A percentile compares a stretch with the other conserved stretches of the same genome.
Conservation (phyloP, 495 filamentous ascomycete genomes). For the Penicillium verhagenii region DNA sequence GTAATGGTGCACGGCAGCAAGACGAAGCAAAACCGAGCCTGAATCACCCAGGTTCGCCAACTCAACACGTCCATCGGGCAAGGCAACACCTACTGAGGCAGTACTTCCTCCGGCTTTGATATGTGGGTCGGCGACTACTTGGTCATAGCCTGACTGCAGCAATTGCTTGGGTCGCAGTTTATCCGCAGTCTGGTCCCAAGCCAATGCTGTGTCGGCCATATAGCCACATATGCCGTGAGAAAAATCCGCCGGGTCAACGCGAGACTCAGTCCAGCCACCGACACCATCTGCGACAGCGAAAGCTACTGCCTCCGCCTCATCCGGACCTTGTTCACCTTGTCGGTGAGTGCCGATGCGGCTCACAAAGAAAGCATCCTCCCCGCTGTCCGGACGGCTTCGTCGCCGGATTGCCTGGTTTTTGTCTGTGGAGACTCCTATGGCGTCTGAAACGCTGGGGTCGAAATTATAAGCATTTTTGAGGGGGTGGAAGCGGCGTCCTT, state of each 20-base stretch:
- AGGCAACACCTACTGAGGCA: constrained; percentile 75
- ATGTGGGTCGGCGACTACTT: constrained; percentile 66
- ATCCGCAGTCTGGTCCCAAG: constrained; percentile 37
- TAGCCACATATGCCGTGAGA: constrained; percentile 91
- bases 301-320: constrained; percentile 53
- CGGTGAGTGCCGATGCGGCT: constrained; percentile 58
- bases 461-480: constrained; percentile 72
- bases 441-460: constrained; percentile 57
- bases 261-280: constrained; percentile 87
- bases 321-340: constrained; percentile 19
- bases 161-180: constrained; percentile 64
- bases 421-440: constrained; percentile 47
- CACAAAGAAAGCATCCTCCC: constrained; percentile 96
- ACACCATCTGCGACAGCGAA: constrained; percentile 94
- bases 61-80: constrained; percentile 68
- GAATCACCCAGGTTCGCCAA: constrained; percentile 97
- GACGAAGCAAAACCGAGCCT: constrained; percentile 83
- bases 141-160: constrained; percentile 80
- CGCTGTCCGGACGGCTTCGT: constrained; percentile 64
- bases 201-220: constrained; percentile 73
- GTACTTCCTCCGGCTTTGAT: constrained; percentile 87
- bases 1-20: constrained; percentile 77
- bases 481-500: constrained; percentile 71
- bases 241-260: constrained; percentile 92
- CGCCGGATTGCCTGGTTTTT: constrained; percentile 30